phyloP scores from a whole-genome alignment of 2,329 filamentous ascomycete species.

The Fusarium oligoseptatum region DNA sequence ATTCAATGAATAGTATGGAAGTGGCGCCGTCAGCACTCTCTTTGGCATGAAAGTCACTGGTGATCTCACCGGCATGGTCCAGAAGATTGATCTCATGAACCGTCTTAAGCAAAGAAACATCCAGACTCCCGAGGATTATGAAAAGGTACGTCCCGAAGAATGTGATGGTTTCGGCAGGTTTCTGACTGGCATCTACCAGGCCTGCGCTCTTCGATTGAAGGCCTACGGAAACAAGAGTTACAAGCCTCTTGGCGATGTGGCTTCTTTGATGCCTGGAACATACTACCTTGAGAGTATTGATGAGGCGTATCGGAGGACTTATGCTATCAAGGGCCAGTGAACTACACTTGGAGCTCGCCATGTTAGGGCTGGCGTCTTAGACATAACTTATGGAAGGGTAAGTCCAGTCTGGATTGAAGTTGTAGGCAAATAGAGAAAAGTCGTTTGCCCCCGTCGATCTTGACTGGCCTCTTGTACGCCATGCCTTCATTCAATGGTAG shows the following conservation, averaged over 20 bases:
- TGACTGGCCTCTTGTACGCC: no score
- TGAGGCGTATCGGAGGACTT: not conserved
- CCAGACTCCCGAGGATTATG: not conserved
- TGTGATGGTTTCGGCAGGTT: not conserved
- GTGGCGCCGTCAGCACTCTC: not conserved
- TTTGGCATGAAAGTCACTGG: not conserved
- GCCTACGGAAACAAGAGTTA: not conserved
- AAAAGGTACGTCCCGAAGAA: not conserved
- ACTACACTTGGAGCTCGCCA: not conserved
- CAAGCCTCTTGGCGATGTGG: not conserved
- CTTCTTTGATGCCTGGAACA: not conserved
- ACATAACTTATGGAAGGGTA: not conserved
- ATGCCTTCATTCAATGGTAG: no score
- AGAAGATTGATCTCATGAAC: not conserved
- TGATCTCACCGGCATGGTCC: not conserved
- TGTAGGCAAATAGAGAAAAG: not conserved
- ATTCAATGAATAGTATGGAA: not conserved
- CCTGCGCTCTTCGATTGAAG: not conserved
- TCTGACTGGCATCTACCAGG: not conserved
- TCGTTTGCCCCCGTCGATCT: not conserved
- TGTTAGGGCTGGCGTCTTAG: not conserved
- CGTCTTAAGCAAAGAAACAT: not conserved
- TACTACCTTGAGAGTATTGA: not conserved
- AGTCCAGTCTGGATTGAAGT: not conserved
- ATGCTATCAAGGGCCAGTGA: not conserved